Conservation (phyloP, 768 basidiomycete genomes). For the Rubroboletus satanas region DNA sequence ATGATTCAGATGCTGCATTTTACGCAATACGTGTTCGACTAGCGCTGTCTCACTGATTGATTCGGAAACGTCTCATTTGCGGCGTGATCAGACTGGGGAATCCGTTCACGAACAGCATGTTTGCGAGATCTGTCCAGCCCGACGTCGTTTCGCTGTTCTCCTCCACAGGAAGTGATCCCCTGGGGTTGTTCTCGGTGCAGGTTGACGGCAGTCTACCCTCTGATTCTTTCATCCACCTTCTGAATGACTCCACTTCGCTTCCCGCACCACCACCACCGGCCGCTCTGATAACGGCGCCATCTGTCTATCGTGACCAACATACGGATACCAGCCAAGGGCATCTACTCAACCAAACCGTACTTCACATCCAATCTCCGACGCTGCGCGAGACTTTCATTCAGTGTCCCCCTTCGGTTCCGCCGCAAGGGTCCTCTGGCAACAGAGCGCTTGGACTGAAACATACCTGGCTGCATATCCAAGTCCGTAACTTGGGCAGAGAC, state of each 20-base stretch:
- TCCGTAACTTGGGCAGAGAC: constrained; percentile 59
- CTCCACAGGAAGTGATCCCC: constrained; percentile 61
- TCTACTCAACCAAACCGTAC: constrained; percentile 58
- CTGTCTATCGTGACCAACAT: constrained; percentile 27
- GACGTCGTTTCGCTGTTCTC: constrained; percentile 70
- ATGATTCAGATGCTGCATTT: neutral
- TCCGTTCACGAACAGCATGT: constrained; percentile 37
- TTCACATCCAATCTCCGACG: constrained; percentile 79
- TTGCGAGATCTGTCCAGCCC: constrained; percentile 57
- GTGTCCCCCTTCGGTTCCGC: constrained; percentile 43
- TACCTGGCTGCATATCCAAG: constrained; percentile 73
- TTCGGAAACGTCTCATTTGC: constrained; percentile 14
- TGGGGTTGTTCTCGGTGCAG: constrained; percentile 49
- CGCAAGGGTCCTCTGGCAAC: constrained; percentile 5
- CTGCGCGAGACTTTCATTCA: constrained; percentile 64
- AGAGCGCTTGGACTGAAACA: constrained; percentile 57
- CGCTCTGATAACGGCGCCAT: constrained; percentile 42
- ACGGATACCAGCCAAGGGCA: constrained; percentile 33
- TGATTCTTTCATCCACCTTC: constrained; percentile 63
- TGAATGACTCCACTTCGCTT: constrained; percentile 53
- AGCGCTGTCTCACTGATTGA: neutral
- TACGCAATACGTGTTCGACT: neutral
- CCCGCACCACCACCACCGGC: constrained; percentile 47
- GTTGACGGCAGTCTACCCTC: constrained; percentile 48
- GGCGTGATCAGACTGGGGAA: constrained; percentile 18